Conservation (phyloP, 2,329 filamentous ascomycete genomes). For the Calonectria honghensis region DNA sequence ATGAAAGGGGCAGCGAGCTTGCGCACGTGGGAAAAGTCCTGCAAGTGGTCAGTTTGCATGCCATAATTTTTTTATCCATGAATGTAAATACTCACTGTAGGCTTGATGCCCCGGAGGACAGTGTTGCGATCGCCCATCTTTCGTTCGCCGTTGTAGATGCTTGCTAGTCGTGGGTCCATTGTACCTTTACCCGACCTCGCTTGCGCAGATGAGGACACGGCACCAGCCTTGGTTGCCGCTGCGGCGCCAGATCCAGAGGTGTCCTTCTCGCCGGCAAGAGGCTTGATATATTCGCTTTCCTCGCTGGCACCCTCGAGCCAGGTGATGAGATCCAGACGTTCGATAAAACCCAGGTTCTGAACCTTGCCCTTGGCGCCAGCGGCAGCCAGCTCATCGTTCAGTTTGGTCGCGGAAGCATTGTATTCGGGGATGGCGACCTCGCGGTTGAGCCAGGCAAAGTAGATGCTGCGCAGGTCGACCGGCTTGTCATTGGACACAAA, state of each 20-base stretch:
- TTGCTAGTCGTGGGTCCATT: slow-evolving; percentile 86
- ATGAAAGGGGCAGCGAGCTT: slow-evolving; percentile 89
- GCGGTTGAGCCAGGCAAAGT: slow-evolving; percentile 96
- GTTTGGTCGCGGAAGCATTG: slow-evolving; percentile 85
- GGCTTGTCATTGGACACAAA: slow-evolving; percentile 86
- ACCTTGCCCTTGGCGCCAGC: slow-evolving; percentile 80
- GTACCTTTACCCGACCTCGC: slow-evolving; percentile 77
- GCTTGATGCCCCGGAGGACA: slow-evolving; percentile 89
- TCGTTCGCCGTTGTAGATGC: slow-evolving; percentile 94
- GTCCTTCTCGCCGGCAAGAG: slow-evolving; percentile 79
- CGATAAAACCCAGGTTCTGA: slow-evolving; percentile 92
- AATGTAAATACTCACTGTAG: slow-evolving; percentile 77
- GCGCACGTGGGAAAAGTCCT: slow-evolving; percentile 97
- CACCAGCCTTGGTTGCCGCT: slow-evolving; percentile 61
- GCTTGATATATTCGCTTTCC: slow-evolving; percentile 94
- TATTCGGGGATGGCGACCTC: slow-evolving; percentile 94
- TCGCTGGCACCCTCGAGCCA: slow-evolving; percentile 94
- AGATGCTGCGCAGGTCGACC: slow-evolving; percentile 94
- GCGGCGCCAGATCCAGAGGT: slow-evolving; percentile 65
- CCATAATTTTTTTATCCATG: neutral
- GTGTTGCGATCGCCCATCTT: slow-evolving; percentile 95
- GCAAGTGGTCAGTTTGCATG: slow-evolving; percentile 32
- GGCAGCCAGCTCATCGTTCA: slow-evolving; percentile 85
- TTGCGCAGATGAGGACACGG: slow-evolving; percentile 65
- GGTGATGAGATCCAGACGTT: slow-evolving; percentile 91